Evolutionary conservation across 2,329 filamentous ascomycete species (phyloP), one percentile per base, ranked within the genome.

Genomic region (Dactylonectria macrodidyma): DNA sequence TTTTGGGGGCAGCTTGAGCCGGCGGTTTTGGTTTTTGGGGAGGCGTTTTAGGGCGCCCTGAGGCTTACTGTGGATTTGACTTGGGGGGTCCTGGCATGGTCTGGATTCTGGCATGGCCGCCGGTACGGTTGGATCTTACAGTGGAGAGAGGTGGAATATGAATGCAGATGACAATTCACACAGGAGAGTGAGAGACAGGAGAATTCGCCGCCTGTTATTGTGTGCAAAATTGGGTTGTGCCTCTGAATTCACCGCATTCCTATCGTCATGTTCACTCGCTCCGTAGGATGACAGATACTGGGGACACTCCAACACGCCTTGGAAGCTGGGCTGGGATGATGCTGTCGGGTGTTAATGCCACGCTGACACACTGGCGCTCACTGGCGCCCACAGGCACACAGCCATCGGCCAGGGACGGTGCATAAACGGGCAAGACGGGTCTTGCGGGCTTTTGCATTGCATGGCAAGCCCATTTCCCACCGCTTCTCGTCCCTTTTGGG

Each of bases 371-470:
- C 36, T 44, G 5, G n/a, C 41, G n/a, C 41, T 44, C 41, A n/a
- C 38, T 16, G 38, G 10, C 41, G 16, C 14, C 8, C 41, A n/a
- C 41, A n/a, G 14, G 26, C 26, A 30, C 26, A 30, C 26, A 30
- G 26, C 26, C 26, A 30, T 30, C 26, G 26, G 41, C 38, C 50
- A 55, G 59, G 50, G 51, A 56, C 59, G 41, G 59, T 47, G 51
- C 59, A 56, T 62, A 34, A 55, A 54, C 59, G 41, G 44, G 59
- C 59, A 55, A 30, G 26, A 30, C 26, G 26, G 26, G 26, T 7
- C 26, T 30, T 30, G 26, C 26, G 26, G 26, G 16, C 24, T 22
- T 24, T 54, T 55, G 52, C 52, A 56, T 56, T 56, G 52, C 52
- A 55, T 56, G 19, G 19, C 26, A 7, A 30, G 26, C 16, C 26